Evolutionary conservation across 2,329 filamentous ascomycete species (phyloP).

Genomic region (Trichoderma aggressivum): DNA sequence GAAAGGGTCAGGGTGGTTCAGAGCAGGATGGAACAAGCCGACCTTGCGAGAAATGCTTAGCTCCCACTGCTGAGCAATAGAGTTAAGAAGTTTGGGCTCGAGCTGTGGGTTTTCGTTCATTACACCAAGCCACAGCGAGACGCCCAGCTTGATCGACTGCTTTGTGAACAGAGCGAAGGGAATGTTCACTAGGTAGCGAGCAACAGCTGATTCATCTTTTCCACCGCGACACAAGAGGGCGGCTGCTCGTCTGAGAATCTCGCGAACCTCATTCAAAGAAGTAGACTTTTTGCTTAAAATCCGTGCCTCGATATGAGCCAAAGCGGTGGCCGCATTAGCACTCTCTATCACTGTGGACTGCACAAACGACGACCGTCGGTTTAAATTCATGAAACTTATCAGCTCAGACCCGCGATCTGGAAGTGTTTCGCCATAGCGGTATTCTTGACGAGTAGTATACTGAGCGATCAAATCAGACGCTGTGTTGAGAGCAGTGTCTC

Average conservation of each 20-base stretch:
- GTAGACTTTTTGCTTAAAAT: conserved; percentile 67
- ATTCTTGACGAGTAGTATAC: conserved; percentile 95
- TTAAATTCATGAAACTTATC: conserved; percentile 57
- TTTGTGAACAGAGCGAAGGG: conserved; percentile 93
- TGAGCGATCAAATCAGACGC: conserved; percentile 95
- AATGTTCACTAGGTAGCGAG: conserved; percentile 85
- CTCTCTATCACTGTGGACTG: conserved; percentile 52
- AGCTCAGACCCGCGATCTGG: conserved; percentile 66
- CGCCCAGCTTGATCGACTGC: conserved; percentile 90
- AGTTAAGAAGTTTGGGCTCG: conserved; percentile 78
- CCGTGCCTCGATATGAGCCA: conserved; percentile 70
- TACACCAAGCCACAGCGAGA: conserved; percentile 93
- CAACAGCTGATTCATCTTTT: conserved; percentile 71
- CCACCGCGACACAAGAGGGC: conserved; percentile 78
- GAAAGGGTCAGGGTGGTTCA: conserved; percentile 82
- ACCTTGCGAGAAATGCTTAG: conserved; percentile 70
- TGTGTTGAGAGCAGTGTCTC: conserved; percentile 76
- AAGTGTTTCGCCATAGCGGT: conserved; percentile 77
- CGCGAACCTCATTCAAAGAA: conserved; percentile 70
- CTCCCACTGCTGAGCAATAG: conserved; percentile 91
- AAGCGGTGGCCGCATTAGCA: conserved; percentile 58
- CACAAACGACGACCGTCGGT: conserved; percentile 50
- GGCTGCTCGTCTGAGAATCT: conserved; percentile 79
- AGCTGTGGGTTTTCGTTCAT: conserved; percentile 93
- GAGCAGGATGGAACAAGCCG: conserved; percentile 74